These are phyloP conservation scores for Aeminium ludgeri DNA, from an alignment of 495 filamentous ascomycete species.

Conservation along the genomic window DNA sequence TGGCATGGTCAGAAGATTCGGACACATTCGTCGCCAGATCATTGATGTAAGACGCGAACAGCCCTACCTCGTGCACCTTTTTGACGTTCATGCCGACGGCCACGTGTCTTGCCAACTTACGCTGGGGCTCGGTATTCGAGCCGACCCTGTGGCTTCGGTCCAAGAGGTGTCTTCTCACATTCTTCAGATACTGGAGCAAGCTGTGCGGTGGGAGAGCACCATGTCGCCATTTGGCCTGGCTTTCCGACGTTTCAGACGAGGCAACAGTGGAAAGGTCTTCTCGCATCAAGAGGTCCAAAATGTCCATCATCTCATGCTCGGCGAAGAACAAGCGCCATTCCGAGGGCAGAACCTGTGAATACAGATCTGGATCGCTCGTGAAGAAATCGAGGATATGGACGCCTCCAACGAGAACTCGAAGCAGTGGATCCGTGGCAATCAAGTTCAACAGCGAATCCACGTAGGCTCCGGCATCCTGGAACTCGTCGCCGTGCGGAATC, in stretches of 20 bases:
- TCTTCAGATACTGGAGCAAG: conserved; percentile 55
- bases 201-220: conserved; percentile 45
- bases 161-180: conserved; percentile 55
- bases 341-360: conserved; percentile 51
- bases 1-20: conserved; percentile 21
- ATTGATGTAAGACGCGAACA: conserved; percentile 46
- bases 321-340: conserved; percentile 71
- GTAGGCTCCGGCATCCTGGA: conserved; percentile 47
- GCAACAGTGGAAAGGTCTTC: conserved; percentile 41
- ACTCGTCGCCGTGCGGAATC: conserved; percentile 39
- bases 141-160: conserved; percentile 35
- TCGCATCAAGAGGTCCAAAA: conserved; percentile 63
- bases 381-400: conserved; percentile 94
- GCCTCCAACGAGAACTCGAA: conserved; percentile 76
- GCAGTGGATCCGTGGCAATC: conserved; percentile 53
- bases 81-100: conserved; percentile 89
- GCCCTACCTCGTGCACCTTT: conserved; percentile 76
- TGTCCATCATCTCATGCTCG: conserved; percentile 45
- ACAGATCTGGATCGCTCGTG: conserved; percentile 67
- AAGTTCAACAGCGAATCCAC: conserved; percentile 64
- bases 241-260: background rate
- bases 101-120: conserved; percentile 45
- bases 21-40: conserved; percentile 27
- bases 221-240: conserved; percentile 27
- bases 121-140: conserved; percentile 10